Evolutionary conservation across 345 rosid species (phyloP).

Genomic region (Sapria himalayana): DNA sequence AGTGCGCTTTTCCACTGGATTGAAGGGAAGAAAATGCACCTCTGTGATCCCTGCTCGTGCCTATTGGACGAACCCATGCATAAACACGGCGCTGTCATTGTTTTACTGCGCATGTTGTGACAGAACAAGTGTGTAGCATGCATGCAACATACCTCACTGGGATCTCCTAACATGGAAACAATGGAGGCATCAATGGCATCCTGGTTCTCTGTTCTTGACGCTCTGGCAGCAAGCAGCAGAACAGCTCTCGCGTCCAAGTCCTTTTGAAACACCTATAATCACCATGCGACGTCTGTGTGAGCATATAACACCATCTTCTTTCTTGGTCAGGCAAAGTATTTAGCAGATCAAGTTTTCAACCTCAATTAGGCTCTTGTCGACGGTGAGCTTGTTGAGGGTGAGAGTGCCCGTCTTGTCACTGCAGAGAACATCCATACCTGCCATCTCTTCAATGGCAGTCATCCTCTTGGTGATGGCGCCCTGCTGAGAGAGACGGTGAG

Average conservation of each 20-base stretch:
- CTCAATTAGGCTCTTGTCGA: conserved; percentile 65
- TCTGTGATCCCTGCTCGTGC: conserved; percentile 82
- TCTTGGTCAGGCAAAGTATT: neutral
- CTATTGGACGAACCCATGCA: too few species aligned
- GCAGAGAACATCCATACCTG: conserved; percentile 94
- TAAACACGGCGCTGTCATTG: too few species aligned
- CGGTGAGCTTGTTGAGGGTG: conserved; percentile 88
- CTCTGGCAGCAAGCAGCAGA: conserved; percentile 55
- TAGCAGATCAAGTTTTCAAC: conserved; percentile 9
- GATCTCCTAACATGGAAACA: conserved; percentile 67
- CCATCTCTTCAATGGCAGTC: conserved; percentile 99
- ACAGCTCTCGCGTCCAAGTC: conserved; percentile 30
- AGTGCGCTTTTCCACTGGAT: conserved; percentile 84
- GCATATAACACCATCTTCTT: neutral
- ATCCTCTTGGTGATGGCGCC: conserved; percentile 96
- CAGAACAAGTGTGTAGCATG: too few species aligned
- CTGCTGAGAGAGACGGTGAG: conserved; percentile 71
- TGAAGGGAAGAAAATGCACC: conserved; percentile 83
- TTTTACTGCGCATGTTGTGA: too few species aligned
- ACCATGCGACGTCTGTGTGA: neutral
- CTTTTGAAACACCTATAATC: conserved; percentile 28
- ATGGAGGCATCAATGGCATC: conserved; percentile 94
- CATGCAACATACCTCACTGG: conserved; percentile 50
- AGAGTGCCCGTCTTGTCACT: conserved; percentile 94
- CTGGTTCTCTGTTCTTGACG: conserved; percentile 80